Evolutionary conservation across 768 basidiomycete species (phyloP).

Genomic region (Lactarius tabidus): DNA sequence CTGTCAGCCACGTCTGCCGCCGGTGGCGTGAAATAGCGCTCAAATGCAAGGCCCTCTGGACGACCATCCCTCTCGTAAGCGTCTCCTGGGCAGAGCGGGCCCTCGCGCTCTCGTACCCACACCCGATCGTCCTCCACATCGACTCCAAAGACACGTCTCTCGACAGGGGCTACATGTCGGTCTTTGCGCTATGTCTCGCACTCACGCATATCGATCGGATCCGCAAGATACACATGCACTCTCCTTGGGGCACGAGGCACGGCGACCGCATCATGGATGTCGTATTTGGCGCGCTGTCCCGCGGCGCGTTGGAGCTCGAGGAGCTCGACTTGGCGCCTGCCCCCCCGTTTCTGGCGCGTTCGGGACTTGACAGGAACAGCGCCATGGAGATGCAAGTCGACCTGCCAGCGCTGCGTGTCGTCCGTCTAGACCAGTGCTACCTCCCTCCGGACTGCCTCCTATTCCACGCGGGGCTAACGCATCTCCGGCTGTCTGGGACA

Average conservation of each 20-base stretch:
- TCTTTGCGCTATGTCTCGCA: conserved; percentile 9
- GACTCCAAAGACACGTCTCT: conserved; percentile 15
- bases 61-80: conserved; percentile 17
- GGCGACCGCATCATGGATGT: conserved; percentile 14
- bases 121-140: conserved; percentile 14
- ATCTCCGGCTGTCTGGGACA: conserved; percentile 12
- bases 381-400: background rate
- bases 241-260: conserved; percentile 21
- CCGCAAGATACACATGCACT: conserved; percentile 8
- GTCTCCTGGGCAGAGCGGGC: conserved; percentile 11
- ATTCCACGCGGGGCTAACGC: conserved; percentile 5
- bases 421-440: conserved; percentile 8
- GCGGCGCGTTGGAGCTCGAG: conserved; percentile 15
- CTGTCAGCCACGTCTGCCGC: conserved; percentile 21
- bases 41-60: conserved; percentile 19
- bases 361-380: background rate
- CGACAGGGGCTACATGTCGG: conserved; percentile 19
- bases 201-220: conserved; percentile 7
- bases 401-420: background rate
- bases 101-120: conserved; percentile 17
- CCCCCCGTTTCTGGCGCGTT: background rate
- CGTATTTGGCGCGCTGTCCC: conserved; percentile 4
- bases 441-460: conserved; percentile 3
- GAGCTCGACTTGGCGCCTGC: conserved; percentile 19
- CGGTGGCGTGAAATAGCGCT: conserved; percentile 21